A percentile compares a stretch with the other conserved stretches of the same genome.
phyloP scores from a whole-genome alignment of 2,329 filamentous ascomycete genomes.

The Talaromyces verruculosus region DNA sequence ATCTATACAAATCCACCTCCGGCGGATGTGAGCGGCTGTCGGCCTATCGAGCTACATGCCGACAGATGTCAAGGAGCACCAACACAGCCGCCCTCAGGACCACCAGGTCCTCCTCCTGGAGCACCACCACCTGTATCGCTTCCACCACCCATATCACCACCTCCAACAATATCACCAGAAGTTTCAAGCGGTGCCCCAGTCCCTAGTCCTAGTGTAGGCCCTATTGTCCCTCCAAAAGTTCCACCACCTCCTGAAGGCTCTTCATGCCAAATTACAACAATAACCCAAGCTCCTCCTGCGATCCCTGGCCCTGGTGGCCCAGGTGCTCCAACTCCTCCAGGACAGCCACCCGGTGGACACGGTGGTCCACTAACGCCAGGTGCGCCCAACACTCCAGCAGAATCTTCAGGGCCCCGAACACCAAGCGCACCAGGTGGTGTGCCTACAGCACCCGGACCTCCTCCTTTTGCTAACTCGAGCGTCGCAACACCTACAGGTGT shows the following conservation, averaged over 20 bases:
- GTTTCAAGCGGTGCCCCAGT: neutral
- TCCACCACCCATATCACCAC: neutral
- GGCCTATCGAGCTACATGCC: constrained; percentile 35
- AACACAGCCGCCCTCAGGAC: constrained; percentile 22
- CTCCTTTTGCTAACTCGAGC: constrained; percentile 19
- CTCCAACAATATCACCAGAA: neutral
- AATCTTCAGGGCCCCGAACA: constrained; percentile 7
- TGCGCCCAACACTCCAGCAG: constrained; percentile 5
- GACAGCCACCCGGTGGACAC: neutral
- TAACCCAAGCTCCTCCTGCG: neutral
- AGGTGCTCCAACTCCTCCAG: neutral
- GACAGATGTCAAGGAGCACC: constrained; percentile 35
- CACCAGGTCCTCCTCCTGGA: constrained; percentile 16
- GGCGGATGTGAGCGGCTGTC: constrained; percentile 35
- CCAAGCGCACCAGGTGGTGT: constrained; percentile 16
- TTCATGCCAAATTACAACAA: neutral
- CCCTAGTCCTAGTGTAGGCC: neutral
- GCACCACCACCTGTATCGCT: constrained; percentile 4
- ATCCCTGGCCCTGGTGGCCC: neutral
- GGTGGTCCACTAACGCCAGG: constrained; percentile 2
- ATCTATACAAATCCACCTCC: constrained; percentile 42
- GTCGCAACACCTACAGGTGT: constrained; percentile 1
- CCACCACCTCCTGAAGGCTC: neutral
- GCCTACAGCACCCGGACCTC: constrained; percentile 13
- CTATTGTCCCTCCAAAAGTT: neutral